Evolutionary conservation across 2,329 filamentous ascomycete species (phyloP).

Genomic region (Thermomyces lanuginosus): DNA sequence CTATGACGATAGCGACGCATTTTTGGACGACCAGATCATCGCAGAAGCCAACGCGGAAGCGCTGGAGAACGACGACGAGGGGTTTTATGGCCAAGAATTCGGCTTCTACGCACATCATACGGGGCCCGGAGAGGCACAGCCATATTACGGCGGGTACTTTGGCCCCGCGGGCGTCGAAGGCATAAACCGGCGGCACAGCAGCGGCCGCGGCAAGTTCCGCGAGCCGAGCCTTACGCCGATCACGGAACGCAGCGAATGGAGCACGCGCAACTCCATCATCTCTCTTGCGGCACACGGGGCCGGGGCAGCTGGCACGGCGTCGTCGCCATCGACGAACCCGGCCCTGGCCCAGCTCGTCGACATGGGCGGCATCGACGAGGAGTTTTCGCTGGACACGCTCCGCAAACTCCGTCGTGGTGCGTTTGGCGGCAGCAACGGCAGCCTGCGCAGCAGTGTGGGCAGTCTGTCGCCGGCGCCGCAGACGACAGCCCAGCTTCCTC

Average conservation of each 20-base stretch:
- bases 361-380: constrained; percentile 43
- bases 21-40: constrained; percentile 80
- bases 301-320: constrained; percentile 15
- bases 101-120: constrained; percentile 64
- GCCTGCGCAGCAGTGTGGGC: constrained; percentile 40
- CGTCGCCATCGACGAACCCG: constrained; percentile 44
- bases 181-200: constrained; percentile 51
- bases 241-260: constrained; percentile 90
- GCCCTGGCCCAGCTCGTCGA: constrained; percentile 61
- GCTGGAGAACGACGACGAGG: constrained; percentile 78
- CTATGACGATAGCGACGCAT: constrained; percentile 47
- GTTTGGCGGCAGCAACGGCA: constrained; percentile 68
- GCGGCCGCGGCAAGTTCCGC: constrained; percentile 55
- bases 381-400: constrained; percentile 58
- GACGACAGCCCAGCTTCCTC: no score
- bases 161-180: constrained; percentile 53
- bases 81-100: constrained; percentile 92
- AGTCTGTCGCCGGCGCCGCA: constrained; percentile 27
- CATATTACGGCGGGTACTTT: constrained; percentile 76
- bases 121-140: constrained; percentile 37
- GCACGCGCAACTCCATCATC: constrained; percentile 81
- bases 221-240: constrained; percentile 93
- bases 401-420: constrained; percentile 57
- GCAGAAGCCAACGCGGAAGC: constrained; percentile 90
- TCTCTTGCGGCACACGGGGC: constrained; percentile 44